Evolutionary conservation across 176 grass and related monocot genomes (phyloP), one percentile per base, ranked within the genome.

Genomic region (Calamus simplicifolius): DNA sequence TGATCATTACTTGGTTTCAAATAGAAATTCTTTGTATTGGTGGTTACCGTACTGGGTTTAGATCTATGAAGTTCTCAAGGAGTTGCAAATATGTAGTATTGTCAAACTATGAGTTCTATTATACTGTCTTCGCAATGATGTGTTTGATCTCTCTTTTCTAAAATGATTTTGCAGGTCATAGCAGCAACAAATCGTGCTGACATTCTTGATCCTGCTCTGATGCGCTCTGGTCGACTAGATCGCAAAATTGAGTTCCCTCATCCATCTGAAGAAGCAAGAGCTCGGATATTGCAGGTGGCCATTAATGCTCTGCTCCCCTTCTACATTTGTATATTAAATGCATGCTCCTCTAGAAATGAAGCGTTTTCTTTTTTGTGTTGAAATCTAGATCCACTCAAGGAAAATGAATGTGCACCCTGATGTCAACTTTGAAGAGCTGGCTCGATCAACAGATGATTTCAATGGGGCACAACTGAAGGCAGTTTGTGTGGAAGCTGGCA

Each of bases 391-490:
- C 19, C 90, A 95, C 67, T 84, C 86, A 4, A 90, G 86, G 63
- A 95, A 86, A 72, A 95, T 95, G 90, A 95, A 86, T 59, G 86
- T 96, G 7, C 58, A 90, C 50, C 86, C 83, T 35, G 92, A 96
- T 64, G 87, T 96, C 2, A 96, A 96, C 74, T 96, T 96, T 19
- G 87, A 96, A 71, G 92, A 90, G 83, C 30, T 96, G 72, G 87
- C 92, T 2, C 78, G 87, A 3, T 82, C 78, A 43, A 97, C 92
- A 13, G 87, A 97, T 57, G 84, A 88, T 71, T 97, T 88, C 55
- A 88, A 97, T 15, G 84, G 92, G 19, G 92, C 92, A 30, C 84
- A 97, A 61, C 62, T 97, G 61, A 97, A 97, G 77, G 87, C 92
- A 25, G 87, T 97, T 55, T 91, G 92, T 63, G 87, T 91, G 35